Percentiles rank a stretch among this genome's conserved stretches.
phyloP scores from a whole-genome alignment of 306 rosid species.

The Delonix regia region DNA sequence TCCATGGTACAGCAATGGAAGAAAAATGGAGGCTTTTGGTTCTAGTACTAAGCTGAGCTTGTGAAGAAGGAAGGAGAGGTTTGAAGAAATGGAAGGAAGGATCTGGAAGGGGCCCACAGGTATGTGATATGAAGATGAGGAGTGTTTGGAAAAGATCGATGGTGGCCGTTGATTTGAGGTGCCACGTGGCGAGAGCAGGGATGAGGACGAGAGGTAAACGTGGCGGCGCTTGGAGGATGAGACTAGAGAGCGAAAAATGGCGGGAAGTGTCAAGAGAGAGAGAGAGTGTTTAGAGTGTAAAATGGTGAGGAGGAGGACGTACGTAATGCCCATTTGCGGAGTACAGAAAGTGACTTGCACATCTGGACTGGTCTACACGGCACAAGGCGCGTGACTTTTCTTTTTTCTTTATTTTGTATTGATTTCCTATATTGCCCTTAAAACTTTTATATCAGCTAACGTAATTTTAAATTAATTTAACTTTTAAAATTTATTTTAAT shows the following conservation, averaged over 20 bases:
- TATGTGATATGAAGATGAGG: background rate
- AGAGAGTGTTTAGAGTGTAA: background rate
- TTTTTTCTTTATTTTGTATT: background rate
- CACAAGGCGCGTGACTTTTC: background rate
- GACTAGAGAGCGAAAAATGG: background rate
- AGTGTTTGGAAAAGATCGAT: background rate
- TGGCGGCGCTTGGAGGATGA: background rate
- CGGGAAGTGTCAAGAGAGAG: conserved; percentile 2
- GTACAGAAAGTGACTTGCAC: background rate
- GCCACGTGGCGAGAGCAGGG: background rate
- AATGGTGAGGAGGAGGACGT: background rate
- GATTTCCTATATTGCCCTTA: background rate
- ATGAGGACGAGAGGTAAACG: background rate
- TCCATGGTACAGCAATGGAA: background rate
- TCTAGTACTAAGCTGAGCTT: background rate
- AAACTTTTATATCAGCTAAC: too few relatives aligned
- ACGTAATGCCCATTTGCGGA: background rate
- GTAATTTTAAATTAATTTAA: too few relatives aligned
- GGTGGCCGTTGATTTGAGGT: background rate
- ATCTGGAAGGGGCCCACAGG: conserved; percentile 8
- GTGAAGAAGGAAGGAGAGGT: background rate
- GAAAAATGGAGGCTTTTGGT: background rate
- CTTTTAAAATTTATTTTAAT: background rate
- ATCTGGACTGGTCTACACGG: background rate
- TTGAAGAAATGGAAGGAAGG: background rate